Conservation (phyloP, 2,329 filamentous ascomycete species). For the Gnomoniopsis sp. region DNA sequence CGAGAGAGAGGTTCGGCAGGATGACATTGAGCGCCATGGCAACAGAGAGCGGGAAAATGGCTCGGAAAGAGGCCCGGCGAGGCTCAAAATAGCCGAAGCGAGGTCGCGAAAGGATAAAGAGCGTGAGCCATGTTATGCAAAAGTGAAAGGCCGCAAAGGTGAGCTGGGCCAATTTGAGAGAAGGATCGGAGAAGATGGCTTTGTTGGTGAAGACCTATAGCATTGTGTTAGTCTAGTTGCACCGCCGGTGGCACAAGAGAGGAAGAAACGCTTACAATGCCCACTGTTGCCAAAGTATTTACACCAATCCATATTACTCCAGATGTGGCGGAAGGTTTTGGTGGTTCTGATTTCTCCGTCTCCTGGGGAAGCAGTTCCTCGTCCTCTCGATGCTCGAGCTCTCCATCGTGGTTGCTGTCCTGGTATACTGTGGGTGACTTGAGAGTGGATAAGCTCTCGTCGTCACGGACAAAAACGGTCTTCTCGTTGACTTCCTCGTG, state of each 20-base stretch:
- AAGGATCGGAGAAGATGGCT: slow-evolving; percentile 62
- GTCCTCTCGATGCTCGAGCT: slow-evolving; percentile 40
- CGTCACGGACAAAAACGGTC: slow-evolving; percentile 29
- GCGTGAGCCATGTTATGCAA: slow-evolving; percentile 59
- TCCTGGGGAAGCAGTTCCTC: slow-evolving; percentile 36
- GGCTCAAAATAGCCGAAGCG: slow-evolving; percentile 56
- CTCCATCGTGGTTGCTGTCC: slow-evolving; percentile 35
- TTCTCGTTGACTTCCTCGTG: slow-evolving; percentile 33
- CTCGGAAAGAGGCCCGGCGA: slow-evolving; percentile 49
- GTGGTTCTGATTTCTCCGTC: slow-evolving; percentile 31
- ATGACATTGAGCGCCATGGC: slow-evolving; percentile 69
- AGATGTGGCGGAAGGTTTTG: slow-evolving; percentile 33
- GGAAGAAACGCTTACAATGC: slow-evolving; percentile 46
- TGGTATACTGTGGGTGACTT: slow-evolving; percentile 20
- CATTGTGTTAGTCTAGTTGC: background rate
- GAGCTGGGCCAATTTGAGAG: slow-evolving; percentile 59
- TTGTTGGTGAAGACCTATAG: slow-evolving; percentile 67
- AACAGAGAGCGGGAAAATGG: slow-evolving; percentile 61
- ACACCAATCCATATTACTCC: slow-evolving; percentile 54
- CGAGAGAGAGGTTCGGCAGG: slow-evolving; percentile 64
- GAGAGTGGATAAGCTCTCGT: slow-evolving; percentile 27
- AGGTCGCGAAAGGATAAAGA: slow-evolving; percentile 60
- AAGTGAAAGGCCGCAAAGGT: slow-evolving; percentile 69
- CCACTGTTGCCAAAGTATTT: slow-evolving; percentile 61
- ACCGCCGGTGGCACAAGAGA: background rate